phyloP scores from a whole-genome alignment of 2,329 filamentous ascomycete genomes.

The Clonostachys rosea region DNA sequence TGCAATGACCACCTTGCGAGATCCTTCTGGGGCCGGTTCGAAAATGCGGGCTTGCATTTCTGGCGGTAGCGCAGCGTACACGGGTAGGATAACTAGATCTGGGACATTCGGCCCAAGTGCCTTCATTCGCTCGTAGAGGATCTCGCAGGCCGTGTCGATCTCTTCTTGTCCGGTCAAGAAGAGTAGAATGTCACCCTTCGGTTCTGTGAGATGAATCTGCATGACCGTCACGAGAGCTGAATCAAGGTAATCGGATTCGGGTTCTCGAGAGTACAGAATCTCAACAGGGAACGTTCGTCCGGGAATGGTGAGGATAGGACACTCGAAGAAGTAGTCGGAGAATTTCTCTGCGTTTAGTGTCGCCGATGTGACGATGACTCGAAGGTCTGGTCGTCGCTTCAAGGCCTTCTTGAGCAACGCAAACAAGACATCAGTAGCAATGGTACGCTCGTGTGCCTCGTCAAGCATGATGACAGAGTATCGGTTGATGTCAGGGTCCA shows the following conservation, averaged over 20 bases:
- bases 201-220: constrained; percentile 95
- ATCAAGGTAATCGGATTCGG: constrained; percentile 93
- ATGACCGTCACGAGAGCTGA: constrained; percentile 93
- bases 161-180: constrained; percentile 98
- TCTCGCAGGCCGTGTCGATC: constrained; percentile 92
- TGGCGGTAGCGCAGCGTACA: constrained; percentile 90
- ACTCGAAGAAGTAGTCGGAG: constrained; percentile 91
- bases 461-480: constrained; percentile 98
- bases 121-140: constrained; percentile 94
- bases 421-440: constrained; percentile 93
- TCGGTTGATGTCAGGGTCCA: constrained; percentile 82
- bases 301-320: constrained; percentile 94
- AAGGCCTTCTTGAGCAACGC: constrained; percentile 91
- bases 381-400: constrained; percentile 79
- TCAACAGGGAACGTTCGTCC: constrained; percentile 94
- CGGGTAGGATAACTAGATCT: constrained; percentile 86
- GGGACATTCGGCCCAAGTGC: constrained; percentile 86
- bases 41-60: constrained; percentile 96
- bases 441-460: constrained; percentile 95
- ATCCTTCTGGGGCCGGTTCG: constrained; percentile 81
- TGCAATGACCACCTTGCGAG: constrained; percentile 91
- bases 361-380: constrained; percentile 93
- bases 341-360: constrained; percentile 98
- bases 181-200: constrained; percentile 87
- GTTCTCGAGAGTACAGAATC: constrained; percentile 90